These are phyloP conservation scores for Pythium folliculosum DNA, from an alignment of 352 stramenopile genomes.

Conservation along the genomic window DNA sequence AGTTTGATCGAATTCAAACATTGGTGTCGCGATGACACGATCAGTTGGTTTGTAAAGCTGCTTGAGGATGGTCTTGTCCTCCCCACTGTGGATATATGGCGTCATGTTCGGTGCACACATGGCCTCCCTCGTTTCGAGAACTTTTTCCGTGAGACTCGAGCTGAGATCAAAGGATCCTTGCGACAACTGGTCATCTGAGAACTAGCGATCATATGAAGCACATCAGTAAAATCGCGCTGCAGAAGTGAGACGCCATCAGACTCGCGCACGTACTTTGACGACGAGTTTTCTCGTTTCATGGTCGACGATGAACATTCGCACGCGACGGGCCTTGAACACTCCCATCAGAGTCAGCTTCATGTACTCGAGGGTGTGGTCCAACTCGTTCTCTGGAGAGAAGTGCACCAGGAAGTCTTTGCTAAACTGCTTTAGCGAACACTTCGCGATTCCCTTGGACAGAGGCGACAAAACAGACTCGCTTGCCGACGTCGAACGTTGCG, in stretches of 20 bases:
- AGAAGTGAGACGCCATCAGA: not conserved
- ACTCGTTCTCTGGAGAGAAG: constrained; percentile 75
- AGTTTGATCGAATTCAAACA: constrained; percentile 48
- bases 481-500: constrained; percentile 32
- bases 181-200: constrained; percentile 58
- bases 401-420: constrained; percentile 77
- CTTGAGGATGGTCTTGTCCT: not conserved
- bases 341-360: constrained; percentile 55
- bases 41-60: constrained; percentile 30
- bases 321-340: constrained; percentile 56
- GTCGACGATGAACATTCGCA: constrained; percentile 70
- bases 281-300: constrained; percentile 38
- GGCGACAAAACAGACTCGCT: constrained; percentile 33
- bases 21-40: constrained; percentile 42
- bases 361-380: constrained; percentile 77
- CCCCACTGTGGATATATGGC: not conserved
- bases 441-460: constrained; percentile 47
- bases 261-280: constrained; percentile 50
- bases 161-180: constrained; percentile 37
- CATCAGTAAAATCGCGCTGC: not conserved
- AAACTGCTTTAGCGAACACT: constrained; percentile 66
- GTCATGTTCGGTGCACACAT: constrained; percentile 27
- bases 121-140: constrained; percentile 38
- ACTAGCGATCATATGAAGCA: constrained; percentile 30
- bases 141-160: constrained; percentile 33